Conservation (phyloP, 768 basidiomycete genomes). For the Rhizopogon vulgaris region DNA sequence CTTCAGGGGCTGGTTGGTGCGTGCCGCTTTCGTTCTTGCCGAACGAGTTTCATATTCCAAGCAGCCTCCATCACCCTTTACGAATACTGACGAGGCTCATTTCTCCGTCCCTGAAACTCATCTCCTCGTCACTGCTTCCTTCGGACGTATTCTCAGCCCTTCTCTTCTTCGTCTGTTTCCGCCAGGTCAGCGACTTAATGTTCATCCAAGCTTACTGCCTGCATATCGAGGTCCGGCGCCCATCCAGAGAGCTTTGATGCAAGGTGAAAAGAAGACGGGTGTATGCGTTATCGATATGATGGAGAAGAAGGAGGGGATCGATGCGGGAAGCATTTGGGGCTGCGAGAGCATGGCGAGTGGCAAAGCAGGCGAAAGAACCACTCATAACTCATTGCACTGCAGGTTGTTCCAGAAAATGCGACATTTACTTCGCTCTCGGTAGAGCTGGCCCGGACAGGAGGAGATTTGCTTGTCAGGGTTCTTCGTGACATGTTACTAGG, state of each 20-base stretch:
- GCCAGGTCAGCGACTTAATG: constrained; percentile 59
- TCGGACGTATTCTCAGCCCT: constrained; percentile 76
- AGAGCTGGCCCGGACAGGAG: constrained; percentile 56
- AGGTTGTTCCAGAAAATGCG: constrained; percentile 49
- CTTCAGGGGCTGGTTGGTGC: constrained; percentile 62
- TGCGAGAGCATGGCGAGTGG: constrained; percentile 43
- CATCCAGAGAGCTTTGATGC: constrained; percentile 75
- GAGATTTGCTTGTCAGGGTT: constrained; percentile 62
- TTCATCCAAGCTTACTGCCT: constrained; percentile 87
- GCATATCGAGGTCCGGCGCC: constrained; percentile 88
- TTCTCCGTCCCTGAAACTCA: constrained; percentile 31
- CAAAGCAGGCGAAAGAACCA: neutral
- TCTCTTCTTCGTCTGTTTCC: constrained; percentile 58
- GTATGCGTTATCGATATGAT: constrained; percentile 80
- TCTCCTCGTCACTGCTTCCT: constrained; percentile 82
- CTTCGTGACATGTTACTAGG: constrained; percentile 57
- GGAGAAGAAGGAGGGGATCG: constrained; percentile 62
- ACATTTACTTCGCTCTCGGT: constrained; percentile 55
- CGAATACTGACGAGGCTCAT: neutral
- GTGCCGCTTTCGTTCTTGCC: constrained; percentile 12
- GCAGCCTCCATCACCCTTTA: constrained; percentile 38
- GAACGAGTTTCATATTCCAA: constrained; percentile 19
- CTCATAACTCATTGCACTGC: neutral
- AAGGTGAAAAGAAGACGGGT: constrained; percentile 63
- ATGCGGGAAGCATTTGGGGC: constrained; percentile 71